These are phyloP conservation scores for Solanum ahanhuiri DNA, from an alignment of 257 asterid species.

Conservation along the genomic window DNA sequence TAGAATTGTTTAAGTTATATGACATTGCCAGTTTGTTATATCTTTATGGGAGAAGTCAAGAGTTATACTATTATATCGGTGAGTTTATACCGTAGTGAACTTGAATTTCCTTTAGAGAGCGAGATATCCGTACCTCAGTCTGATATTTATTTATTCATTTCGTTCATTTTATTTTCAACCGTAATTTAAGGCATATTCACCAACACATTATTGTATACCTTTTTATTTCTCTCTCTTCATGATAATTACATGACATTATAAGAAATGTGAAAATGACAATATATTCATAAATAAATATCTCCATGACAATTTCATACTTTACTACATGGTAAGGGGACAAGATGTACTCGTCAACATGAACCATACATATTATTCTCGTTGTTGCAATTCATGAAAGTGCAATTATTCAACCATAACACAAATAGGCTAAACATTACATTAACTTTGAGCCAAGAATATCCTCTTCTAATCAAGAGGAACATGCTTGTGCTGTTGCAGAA, in stretches of 20 bases:
- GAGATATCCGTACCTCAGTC: background rate
- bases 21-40: background rate
- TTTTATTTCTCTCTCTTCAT: background rate
- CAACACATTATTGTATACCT: background rate
- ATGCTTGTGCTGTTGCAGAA: slow-evolving; percentile 68
- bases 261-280: background rate
- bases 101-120: background rate
- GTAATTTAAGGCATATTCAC: background rate
- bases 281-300: background rate
- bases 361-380: background rate
- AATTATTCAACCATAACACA: background rate
- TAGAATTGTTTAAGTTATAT: background rate
- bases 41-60: background rate
- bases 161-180: background rate
- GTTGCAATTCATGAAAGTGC: background rate
- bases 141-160: too few relatives aligned
- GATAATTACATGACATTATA: background rate
- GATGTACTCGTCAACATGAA: background rate
- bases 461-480: slow-evolving; percentile 9
- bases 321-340: background rate
- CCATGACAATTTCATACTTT: background rate
- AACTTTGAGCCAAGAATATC: slow-evolving; percentile 2
- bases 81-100: too few relatives aligned
- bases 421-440: background rate
- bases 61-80: background rate